Evolutionary conservation across 768 basidiomycete genomes (phyloP).

Genomic region (Mrakia frigida): DNA sequence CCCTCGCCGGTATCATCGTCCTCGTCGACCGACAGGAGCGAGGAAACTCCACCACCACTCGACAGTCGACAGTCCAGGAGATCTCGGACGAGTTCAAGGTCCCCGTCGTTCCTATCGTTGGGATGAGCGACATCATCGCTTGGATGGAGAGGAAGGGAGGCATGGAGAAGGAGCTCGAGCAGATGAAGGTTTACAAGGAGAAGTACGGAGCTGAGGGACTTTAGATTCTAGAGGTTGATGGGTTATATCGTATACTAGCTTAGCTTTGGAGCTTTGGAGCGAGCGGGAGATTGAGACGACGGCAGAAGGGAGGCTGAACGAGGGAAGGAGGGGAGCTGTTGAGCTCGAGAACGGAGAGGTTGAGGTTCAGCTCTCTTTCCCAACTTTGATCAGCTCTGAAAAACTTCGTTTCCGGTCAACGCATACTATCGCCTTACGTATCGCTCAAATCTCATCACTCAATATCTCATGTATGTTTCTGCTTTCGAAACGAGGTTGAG

Average conservation of each 20-base stretch:
- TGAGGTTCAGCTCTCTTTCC: too few relatives aligned
- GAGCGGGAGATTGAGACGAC: background rate
- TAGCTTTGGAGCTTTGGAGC: too few relatives aligned
- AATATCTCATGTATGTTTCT: too few relatives aligned
- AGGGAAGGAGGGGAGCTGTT: too few relatives aligned
- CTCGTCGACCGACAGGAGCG: constrained; percentile 82
- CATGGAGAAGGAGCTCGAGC: constrained; percentile 55
- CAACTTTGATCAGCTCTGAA: too few relatives aligned
- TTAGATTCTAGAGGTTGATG: background rate
- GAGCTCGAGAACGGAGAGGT: too few relatives aligned
- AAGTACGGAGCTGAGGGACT: constrained; percentile 53
- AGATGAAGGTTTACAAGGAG: constrained; percentile 72
- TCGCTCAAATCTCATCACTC: too few relatives aligned
- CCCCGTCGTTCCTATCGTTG: constrained; percentile 70
- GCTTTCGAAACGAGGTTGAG: background rate
- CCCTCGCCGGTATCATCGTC: constrained; percentile 82
- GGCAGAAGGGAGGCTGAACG: too few relatives aligned
- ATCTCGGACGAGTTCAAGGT: constrained; percentile 68
- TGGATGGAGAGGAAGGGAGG: constrained; percentile 73
- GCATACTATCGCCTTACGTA: too few relatives aligned
- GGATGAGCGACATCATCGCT: constrained; percentile 74
- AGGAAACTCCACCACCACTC: constrained; percentile 38
- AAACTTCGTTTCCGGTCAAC: too few relatives aligned
- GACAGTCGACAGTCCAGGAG: constrained; percentile 72
- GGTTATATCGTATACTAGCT: background rate